Percentiles rank a stretch among this genome's conserved stretches.
phyloP scores from a whole-genome alignment of 768 basidiomycete genomes.

The Leccinum barrowsii region DNA sequence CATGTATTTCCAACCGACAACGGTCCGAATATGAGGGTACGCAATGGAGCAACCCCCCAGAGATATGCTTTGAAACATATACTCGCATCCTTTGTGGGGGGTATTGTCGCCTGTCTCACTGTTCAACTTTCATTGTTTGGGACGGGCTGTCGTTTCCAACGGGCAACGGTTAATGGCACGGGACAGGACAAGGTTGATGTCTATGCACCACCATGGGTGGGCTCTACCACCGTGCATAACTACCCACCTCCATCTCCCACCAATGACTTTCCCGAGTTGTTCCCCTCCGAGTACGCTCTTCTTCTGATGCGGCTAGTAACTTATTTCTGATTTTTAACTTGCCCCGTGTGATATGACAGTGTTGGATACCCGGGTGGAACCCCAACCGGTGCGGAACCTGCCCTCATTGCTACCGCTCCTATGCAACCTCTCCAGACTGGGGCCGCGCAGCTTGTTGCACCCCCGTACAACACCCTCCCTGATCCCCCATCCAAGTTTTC shows the following conservation, averaged over 20 bases:
- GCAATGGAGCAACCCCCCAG: slow-evolving; percentile 16
- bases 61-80: slow-evolving; percentile 34
- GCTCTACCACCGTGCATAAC: slow-evolving; percentile 64
- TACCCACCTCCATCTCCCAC: slow-evolving; percentile 75
- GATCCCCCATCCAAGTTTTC: slow-evolving; percentile 5
- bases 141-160: slow-evolving; percentile 31
- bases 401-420: slow-evolving; percentile 68
- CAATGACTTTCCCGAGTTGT: slow-evolving; percentile 66
- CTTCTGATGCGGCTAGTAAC: not conserved
- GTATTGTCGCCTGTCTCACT: slow-evolving; percentile 47
- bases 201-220: slow-evolving; percentile 64
- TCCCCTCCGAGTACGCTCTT: slow-evolving; percentile 52
- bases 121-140: slow-evolving; percentile 43
- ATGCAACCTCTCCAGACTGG: slow-evolving; percentile 76
- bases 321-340: not conserved
- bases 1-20: slow-evolving; percentile 7
- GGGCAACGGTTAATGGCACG: not conserved
- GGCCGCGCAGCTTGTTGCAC: slow-evolving; percentile 59
- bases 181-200: slow-evolving; percentile 23
- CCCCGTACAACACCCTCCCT: slow-evolving; percentile 31
- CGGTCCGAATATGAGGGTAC: not conserved
- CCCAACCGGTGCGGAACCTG: slow-evolving; percentile 77
- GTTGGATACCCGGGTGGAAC: slow-evolving; percentile 78
- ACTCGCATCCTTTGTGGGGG: slow-evolving; percentile 49
- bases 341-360: slow-evolving; percentile 8